Base-by-base conservation (phyloP, 164 flowering plant genomes). In the Chimonanthus praecox region DNA sequence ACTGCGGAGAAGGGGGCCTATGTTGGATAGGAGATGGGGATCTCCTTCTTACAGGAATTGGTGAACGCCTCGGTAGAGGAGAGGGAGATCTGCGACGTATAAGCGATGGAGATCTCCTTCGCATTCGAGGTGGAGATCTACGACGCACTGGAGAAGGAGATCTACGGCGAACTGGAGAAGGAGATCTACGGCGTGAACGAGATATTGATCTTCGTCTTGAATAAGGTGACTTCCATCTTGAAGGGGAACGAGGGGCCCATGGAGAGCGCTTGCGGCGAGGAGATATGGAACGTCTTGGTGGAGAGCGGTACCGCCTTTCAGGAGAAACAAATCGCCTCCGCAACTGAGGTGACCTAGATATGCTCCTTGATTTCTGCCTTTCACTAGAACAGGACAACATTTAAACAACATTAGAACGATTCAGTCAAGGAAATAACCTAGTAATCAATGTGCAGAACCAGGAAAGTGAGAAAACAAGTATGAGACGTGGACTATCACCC, bases 261-360 rank as follows among this genome's bases (percentile, higher is more conserved):
- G 86, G 83, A 7, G 90, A 86, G 79, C 46, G 74, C 74, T 82
- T 83, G 21, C 78, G 72, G 76, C 81, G 85, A 71, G 94, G 94
- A 49, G 93, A 77, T 50, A 81, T n/a, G 66, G 94, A 89, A 47
- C 83, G 82, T 46, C 75, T 84, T 70, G 77, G 81, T 10, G 87
- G 83, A 73, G 88, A 85, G 64, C 74, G 82, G 47, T 73, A 68
- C 47, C 62, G 75, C 75, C 79, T 86, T 67, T 76, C 89, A 47
- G 85, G 77, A 58, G 95, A 87, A 71, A 79, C 67, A 49, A 95
- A 86, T 7, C 82, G 88, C 18, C 84, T 61, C 20, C 84, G 83
- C 71, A 68, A 74, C 67, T 64, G 72, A 64, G 94, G 91, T 60
- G 97, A 92, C 76, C 82, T 72, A 48, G 98, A 93, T 18, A 81